Conservation (phyloP, 2,329 filamentous ascomycete species). For the Xylaria sp. region DNA sequence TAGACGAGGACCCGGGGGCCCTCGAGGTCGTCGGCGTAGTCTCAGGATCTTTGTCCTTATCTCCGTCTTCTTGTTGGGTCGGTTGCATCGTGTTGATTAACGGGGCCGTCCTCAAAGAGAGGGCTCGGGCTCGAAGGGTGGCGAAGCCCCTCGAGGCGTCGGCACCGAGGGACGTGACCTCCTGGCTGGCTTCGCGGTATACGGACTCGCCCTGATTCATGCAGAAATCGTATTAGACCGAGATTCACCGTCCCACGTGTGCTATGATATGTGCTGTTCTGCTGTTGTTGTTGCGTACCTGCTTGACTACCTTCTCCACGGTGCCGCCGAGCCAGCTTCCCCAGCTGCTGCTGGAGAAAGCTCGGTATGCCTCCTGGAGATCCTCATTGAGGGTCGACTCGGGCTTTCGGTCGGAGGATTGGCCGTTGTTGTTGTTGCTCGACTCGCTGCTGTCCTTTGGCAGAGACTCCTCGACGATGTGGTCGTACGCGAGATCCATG, state of each 20-base stretch:
- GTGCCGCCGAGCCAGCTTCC: conserved; percentile 88
- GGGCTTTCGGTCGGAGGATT: conserved; percentile 46
- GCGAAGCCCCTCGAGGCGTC: conserved; percentile 86
- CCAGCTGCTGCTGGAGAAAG: conserved; percentile 92
- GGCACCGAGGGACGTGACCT: conserved; percentile 80
- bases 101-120: conserved; percentile 69
- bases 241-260: neutral
- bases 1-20: conserved; percentile 47
- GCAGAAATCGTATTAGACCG: conserved; percentile 31
- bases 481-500: conserved; percentile 98
- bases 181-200: conserved; percentile 87
- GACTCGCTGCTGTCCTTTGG: conserved; percentile 59
- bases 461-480: conserved; percentile 87
- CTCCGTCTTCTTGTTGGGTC: conserved; percentile 46
- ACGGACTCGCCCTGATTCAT: conserved; percentile 75
- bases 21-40: conserved; percentile 60
- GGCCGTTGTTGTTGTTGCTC: conserved; percentile 14
- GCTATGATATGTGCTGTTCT: neutral
- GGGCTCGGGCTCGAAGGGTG: conserved; percentile 77
- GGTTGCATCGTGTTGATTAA: conserved; percentile 42
- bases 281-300: conserved; percentile 63
- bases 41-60: conserved; percentile 52
- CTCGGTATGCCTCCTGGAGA: conserved; percentile 94
- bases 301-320: conserved; percentile 91
- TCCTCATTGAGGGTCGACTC: conserved; percentile 80